These are phyloP conservation scores for Hypoxylon sp. DNA, from an alignment of 2,329 filamentous ascomycete genomes.

Conservation along the genomic window DNA sequence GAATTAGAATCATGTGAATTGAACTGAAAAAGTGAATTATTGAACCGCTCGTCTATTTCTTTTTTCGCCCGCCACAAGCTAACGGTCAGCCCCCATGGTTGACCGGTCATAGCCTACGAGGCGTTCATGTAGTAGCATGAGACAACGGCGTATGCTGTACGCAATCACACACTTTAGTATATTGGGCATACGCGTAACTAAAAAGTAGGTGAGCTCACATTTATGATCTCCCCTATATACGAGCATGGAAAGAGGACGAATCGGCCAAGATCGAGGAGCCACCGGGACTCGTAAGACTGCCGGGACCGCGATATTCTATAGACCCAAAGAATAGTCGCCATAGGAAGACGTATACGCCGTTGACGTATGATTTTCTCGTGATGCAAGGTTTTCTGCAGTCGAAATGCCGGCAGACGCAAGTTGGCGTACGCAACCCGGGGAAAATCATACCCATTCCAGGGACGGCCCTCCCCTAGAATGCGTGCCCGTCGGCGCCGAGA, in stretches of 20 bases:
- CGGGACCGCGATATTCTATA: constrained; percentile 14
- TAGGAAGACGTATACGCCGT: constrained; percentile 21
- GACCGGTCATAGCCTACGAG: constrained; percentile 32
- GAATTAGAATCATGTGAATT: background rate
- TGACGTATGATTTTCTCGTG: constrained; percentile 28
- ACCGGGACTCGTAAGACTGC: constrained; percentile 24
- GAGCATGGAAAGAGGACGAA: constrained; percentile 2
- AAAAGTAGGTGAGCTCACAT: constrained; percentile 18
- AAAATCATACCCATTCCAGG: constrained; percentile 35
- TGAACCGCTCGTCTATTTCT: background rate
- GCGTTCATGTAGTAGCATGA: constrained; percentile 38
- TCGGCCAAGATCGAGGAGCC: constrained; percentile 7
- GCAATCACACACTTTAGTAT: constrained; percentile 23
- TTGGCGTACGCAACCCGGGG: constrained; percentile 31
- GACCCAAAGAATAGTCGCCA: background rate
- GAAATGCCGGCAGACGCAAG: constrained; percentile 31
- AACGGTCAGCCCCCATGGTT: constrained; percentile 12
- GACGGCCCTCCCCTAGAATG: constrained; percentile 20
- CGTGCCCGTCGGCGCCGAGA: constrained; percentile 40
- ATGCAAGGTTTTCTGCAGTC: constrained; percentile 31
- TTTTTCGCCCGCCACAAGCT: constrained; percentile 10
- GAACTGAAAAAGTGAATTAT: background rate
- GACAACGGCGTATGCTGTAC: constrained; percentile 46
- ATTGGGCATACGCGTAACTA: constrained; percentile 32
- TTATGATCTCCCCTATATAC: constrained; percentile 7